Conservation (phyloP, 192 early-diverging fungal species). For the Helicostylum pulchrum region DNA sequence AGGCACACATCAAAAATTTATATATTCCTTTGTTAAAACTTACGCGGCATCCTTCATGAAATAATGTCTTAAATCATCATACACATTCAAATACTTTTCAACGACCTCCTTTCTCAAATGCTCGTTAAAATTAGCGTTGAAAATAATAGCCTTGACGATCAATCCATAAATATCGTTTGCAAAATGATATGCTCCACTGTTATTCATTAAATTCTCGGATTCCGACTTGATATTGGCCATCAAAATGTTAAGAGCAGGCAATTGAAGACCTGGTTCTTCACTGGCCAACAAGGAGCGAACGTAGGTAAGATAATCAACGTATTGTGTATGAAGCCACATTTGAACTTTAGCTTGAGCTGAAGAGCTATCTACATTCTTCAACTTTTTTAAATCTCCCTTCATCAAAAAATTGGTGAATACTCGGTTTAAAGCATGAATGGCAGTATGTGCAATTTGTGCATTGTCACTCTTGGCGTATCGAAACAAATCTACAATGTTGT, state of each 20-base stretch:
- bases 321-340: constrained; percentile 76
- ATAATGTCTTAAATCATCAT: constrained; percentile 85
- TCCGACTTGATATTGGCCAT: constrained; percentile 69
- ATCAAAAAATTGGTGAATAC: constrained; percentile 57
- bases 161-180: constrained; percentile 62
- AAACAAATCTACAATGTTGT: constrained; percentile 68
- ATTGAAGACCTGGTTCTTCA: constrained; percentile 70
- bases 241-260: constrained; percentile 69
- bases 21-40: background rate
- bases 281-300: constrained; percentile 51
- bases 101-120: constrained; percentile 61
- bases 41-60: constrained; percentile 68
- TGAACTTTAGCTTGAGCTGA: constrained; percentile 55
- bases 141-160: constrained; percentile 55
- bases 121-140: constrained; percentile 54
- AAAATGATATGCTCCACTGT: constrained; percentile 55
- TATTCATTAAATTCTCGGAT: constrained; percentile 38
- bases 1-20: background rate
- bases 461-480: constrained; percentile 48
- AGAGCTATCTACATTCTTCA: constrained; percentile 31
- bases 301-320: constrained; percentile 59
- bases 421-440: constrained; percentile 69
- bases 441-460: constrained; percentile 41
- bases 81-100: constrained; percentile 69
- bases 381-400: constrained; percentile 44